Base-by-base conservation (phyloP, 768 basidiomycete genomes). In the Exsudoporus frostii region DNA sequence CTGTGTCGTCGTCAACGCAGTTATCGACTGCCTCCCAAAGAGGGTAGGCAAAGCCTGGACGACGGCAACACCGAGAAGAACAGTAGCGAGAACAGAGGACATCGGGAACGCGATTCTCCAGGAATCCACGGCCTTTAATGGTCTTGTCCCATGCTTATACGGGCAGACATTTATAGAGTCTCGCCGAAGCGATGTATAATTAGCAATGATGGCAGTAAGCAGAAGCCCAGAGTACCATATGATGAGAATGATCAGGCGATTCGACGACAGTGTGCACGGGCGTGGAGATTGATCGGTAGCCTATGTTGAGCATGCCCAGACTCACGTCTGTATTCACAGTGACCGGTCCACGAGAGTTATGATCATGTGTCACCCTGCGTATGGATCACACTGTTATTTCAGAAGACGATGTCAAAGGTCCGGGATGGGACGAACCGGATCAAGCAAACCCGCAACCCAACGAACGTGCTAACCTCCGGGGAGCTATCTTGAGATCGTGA, bases 1-100 rank as follows among this genome's bases (percentile, higher is more conserved):
- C 57, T 81, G 71, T 0, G 76, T 24, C 6, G 70, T 57, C 27
- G 73, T 65, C 45, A 81, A 63, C 1, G 76, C 48, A 2, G 70
- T 71, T 48, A 81, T 76, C 17, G 66, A 56, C 53, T 75, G 73
- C 24, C 71, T 71, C n/a, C 67, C 45, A 20, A 45, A 49, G 42
- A 74, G 69, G 20, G 55, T 4, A 4, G 74, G 69, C 8, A 55
- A 54, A 17, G 60, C 65, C 32, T 29, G 42, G 4, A 45, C 67
- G 34, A 30, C 46, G 4, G 42, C 32, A 42, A 42, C 56, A 25
- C 45, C 20, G 27, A 71, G 55, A 15, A 69, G 37, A 10, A 37
- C 41, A 45, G 55, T 53, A 42, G 22, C n/a, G 20, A 63, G 53
- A 19, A 61, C 5, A n/a, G 60, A 54, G 9, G 44, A 22, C 60